These are phyloP conservation scores for Candida qinlingensis DNA, from an alignment of 805 yeast species.

Conservation along the genomic window DNA sequence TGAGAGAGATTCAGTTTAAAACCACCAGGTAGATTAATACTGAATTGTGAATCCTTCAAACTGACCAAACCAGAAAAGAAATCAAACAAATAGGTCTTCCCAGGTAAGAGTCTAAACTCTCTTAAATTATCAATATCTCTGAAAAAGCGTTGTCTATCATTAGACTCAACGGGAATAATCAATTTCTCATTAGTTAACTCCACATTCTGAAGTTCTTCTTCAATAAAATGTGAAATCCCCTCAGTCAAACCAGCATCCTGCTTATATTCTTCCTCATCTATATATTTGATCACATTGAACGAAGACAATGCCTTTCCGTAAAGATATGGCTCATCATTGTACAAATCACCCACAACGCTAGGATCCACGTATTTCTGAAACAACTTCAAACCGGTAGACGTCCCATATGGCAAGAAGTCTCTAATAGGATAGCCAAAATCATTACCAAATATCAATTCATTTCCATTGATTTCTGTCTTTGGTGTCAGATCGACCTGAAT, in stretches of 20 bases:
- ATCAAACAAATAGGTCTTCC: constrained; percentile 38
- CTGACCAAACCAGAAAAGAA: constrained; percentile 52
- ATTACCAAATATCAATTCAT: constrained; percentile 60
- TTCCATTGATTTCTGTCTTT: constrained; percentile 37
- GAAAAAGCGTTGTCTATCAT: constrained; percentile 41
- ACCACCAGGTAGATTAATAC: constrained; percentile 50
- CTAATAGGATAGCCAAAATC: constrained; percentile 57
- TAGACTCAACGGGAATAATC: constrained; percentile 29
- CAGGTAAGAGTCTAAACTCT: constrained; percentile 35
- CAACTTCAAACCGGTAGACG: constrained; percentile 47
- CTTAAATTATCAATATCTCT: constrained; percentile 33
- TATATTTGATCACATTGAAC: constrained; percentile 39
- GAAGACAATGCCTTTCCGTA: constrained; percentile 59
- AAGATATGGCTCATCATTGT: constrained; percentile 54
- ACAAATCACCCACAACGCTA: constrained; percentile 59
- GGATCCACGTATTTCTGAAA: constrained; percentile 58
- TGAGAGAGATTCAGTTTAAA: constrained; percentile 38
- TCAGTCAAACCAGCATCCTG: constrained; percentile 1
- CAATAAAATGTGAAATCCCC: constrained; percentile 12
- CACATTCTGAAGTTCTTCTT: constrained; percentile 17
- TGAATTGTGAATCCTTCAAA: constrained; percentile 43
- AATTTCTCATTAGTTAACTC: constrained; percentile 18
- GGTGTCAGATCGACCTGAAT: constrained; percentile 40
- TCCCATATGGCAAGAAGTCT: constrained; percentile 52
- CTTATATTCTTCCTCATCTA: constrained; percentile 13